Percentiles rank a stretch among this genome's conserved stretches.
phyloP scores from a whole-genome alignment of 306 rosid species.

The Cicer bijugum region DNA sequence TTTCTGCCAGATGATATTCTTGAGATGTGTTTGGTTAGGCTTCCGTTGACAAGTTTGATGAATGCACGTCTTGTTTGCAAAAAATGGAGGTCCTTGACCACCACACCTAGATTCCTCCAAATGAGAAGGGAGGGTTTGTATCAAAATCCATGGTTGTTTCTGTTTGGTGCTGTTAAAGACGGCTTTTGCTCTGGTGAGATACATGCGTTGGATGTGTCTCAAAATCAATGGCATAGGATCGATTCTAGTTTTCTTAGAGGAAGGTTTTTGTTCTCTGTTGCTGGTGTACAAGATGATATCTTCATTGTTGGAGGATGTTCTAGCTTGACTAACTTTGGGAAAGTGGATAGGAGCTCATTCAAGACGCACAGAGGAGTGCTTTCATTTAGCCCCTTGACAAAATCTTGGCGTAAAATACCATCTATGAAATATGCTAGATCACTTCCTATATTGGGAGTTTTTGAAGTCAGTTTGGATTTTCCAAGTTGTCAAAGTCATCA shows the following conservation, averaged over 20 bases:
- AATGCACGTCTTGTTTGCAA: constrained; percentile 97
- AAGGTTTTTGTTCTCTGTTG: constrained; percentile 89
- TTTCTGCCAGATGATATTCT: constrained; percentile 97
- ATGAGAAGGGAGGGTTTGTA: constrained; percentile 86
- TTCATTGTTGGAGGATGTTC: constrained; percentile 94
- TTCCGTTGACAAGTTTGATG: constrained; percentile 85
- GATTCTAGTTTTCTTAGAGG: constrained; percentile 83
- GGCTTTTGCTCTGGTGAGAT: constrained; percentile 95
- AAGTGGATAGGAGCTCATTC: constrained; percentile 85
- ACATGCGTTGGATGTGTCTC: constrained; percentile 81
- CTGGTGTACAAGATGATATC: constrained; percentile 81
- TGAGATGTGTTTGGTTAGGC: constrained; percentile 96
- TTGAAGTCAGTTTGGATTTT: constrained; percentile 72
- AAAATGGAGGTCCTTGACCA: constrained; percentile 86
- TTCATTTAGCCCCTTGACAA: constrained; percentile 82
- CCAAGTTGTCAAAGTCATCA: constrained; percentile 65
- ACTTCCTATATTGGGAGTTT: constrained; percentile 80
- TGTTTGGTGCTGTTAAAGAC: constrained; percentile 90
- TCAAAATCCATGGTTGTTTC: constrained; percentile 89
- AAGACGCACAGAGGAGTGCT: constrained; percentile 93
- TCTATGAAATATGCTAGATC: constrained; percentile 93
- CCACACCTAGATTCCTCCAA: constrained; percentile 81
- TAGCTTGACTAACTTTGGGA: constrained; percentile 88
- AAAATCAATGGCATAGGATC: constrained; percentile 83
- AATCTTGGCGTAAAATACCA: constrained; percentile 88